Conservation (phyloP, 139 green algal genomes). For the Asterochloris sp. region DNA sequence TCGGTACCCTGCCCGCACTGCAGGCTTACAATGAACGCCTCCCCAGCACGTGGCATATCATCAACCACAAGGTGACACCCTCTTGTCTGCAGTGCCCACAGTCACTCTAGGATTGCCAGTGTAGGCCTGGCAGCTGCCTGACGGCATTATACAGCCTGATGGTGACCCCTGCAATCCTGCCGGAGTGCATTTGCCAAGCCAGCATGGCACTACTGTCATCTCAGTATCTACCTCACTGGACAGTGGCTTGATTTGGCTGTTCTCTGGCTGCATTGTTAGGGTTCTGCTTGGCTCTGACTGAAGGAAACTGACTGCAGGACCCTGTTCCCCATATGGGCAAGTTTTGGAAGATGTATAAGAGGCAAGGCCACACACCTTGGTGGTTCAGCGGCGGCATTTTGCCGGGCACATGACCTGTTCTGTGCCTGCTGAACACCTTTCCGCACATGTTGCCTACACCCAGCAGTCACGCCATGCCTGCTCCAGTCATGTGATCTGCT, state of each 20-base stretch:
- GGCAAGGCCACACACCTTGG: not conserved
- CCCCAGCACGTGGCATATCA: constrained; percentile 59
- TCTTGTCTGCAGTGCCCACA: not conserved
- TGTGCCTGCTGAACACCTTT: no score
- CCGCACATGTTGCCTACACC: no score
- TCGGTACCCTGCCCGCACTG: no score
- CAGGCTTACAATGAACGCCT: constrained; percentile 37
- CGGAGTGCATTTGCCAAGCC: not conserved
- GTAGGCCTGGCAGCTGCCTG: not conserved
- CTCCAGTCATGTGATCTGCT: no score
- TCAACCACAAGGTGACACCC: constrained; percentile 40
- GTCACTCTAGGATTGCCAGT: not conserved
- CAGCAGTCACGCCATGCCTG: no score
- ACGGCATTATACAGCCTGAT: not conserved
- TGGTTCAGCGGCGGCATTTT: no score
- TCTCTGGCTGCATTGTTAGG: not conserved
- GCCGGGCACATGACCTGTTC: no score
- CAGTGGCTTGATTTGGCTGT: not conserved
- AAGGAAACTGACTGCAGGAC: constrained; percentile 20
- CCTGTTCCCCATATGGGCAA: constrained; percentile 30
- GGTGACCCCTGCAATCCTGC: not conserved
- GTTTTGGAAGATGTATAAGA: constrained; percentile 20
- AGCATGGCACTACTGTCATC: not conserved
- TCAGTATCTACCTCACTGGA: not conserved
- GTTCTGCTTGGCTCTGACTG: not conserved